phyloP scores from a whole-genome alignment of 371 early-diverging fungal genomes.

The Cokeromyces recurvatus region DNA sequence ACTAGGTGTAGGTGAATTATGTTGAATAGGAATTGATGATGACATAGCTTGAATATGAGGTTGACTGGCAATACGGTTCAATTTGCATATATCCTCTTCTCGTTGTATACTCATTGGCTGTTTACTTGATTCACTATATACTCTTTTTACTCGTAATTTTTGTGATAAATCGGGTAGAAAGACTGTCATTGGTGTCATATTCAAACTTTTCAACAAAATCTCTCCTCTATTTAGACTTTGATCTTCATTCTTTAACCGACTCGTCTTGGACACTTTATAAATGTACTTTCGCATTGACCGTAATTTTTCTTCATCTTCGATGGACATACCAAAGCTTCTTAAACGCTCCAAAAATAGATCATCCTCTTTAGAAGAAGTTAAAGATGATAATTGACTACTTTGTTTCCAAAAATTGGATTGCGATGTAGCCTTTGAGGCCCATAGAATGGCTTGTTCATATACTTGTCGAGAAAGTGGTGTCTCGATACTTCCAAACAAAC shows the following conservation, averaged over 20 bases:
- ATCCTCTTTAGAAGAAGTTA: constrained; percentile 44
- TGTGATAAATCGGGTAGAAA: constrained; percentile 54
- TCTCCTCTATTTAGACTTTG: constrained; percentile 27
- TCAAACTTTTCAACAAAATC: constrained; percentile 55
- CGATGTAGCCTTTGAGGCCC: constrained; percentile 54
- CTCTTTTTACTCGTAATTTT: constrained; percentile 1
- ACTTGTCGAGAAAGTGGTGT: constrained; percentile 56
- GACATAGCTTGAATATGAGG: constrained; percentile 36
- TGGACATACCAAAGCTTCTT: constrained; percentile 70
- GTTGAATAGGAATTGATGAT: constrained; percentile 20
- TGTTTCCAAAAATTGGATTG: constrained; percentile 55
- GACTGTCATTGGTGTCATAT: constrained; percentile 68
- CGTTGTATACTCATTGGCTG: constrained; percentile 4
- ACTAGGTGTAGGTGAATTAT: constrained; percentile 42
- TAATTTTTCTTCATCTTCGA: constrained; percentile 74
- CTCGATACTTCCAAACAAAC: constrained; percentile 61
- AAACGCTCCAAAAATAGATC: constrained; percentile 52
- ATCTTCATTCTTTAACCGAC: constrained; percentile 33
- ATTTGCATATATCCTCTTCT: constrained; percentile 24
- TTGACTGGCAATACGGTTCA: constrained; percentile 35
- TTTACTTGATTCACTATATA: background rate
- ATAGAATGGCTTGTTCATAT: constrained; percentile 56
- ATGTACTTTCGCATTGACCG: constrained; percentile 72
- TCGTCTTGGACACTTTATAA: constrained; percentile 63
- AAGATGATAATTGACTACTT: constrained; percentile 8